These are phyloP conservation scores for Emergomyces pasteurianus DNA, from an alignment of 2,329 filamentous ascomycete species.

Conservation along the genomic window DNA sequence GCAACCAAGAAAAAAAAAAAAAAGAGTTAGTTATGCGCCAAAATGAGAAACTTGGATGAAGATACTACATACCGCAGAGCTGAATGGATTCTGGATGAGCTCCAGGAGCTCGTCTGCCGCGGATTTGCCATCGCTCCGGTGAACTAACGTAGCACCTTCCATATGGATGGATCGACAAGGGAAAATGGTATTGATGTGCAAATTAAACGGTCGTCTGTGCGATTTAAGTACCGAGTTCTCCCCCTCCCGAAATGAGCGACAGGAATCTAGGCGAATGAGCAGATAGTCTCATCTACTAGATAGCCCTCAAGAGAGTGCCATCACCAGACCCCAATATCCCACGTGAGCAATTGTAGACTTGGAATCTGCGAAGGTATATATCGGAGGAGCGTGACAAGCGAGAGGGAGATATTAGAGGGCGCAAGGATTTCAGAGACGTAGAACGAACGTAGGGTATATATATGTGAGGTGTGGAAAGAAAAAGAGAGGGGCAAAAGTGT, in stretches of 20 bases:
- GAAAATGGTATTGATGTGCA: not conserved
- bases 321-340: not conserved
- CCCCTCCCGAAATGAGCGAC: not conserved
- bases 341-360: not conserved
- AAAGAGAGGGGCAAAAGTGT: no score
- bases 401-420: not conserved
- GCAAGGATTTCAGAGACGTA: not conserved
- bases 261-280: not conserved
- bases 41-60: not conserved
- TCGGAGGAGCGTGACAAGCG: not conserved
- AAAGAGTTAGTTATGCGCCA: not conserved
- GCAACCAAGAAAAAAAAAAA: no score
- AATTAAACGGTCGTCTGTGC: not conserved
- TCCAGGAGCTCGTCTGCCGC: conserved; percentile 29
- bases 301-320: not conserved
- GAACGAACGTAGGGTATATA: not conserved
- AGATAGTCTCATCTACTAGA: not conserved
- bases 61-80: conserved; percentile 26
- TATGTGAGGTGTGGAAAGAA: no score
- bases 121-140: conserved; percentile 3
- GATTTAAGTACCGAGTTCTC: no score
- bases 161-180: not conserved
- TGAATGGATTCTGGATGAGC: conserved; percentile 35
- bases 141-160: not conserved
- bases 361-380: not conserved